Conservation (phyloP, 1,284 basidiomycete genomes). For the Gastroboletus turbinatus region DNA sequence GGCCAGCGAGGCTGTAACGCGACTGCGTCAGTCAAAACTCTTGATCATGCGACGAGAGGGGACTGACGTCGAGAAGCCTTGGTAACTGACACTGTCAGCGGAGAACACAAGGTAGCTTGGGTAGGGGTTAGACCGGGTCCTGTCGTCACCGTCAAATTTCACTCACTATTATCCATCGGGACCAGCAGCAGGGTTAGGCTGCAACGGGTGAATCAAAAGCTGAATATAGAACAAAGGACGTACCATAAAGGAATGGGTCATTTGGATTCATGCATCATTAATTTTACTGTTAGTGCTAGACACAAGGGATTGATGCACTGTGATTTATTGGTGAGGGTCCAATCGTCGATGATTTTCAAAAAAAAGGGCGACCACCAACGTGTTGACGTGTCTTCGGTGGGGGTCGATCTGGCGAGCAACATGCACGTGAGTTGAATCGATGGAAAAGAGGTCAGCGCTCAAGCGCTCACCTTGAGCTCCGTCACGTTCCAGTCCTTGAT, state of each 20-base stretch:
- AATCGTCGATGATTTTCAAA: too few species aligned
- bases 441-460: too few species aligned
- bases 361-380: too few species aligned
- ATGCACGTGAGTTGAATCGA: too few species aligned
- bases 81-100: slow-evolving; percentile 41
- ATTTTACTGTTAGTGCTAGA: too few species aligned
- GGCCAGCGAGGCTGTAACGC: slow-evolving; percentile 47
- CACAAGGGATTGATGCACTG: too few species aligned
- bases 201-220: background rate
- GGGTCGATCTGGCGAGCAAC: too few species aligned
- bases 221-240: background rate
- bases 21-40: slow-evolving; percentile 4
- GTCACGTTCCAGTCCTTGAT: too few species aligned
- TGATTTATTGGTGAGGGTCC: too few species aligned
- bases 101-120: slow-evolving; percentile 56
- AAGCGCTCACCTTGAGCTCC: too few species aligned
- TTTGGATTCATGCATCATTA: too few species aligned
- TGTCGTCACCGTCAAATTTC: background rate
- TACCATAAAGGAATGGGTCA: slow-evolving; percentile 42
- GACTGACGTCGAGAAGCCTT: slow-evolving; percentile 51
- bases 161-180: slow-evolving; percentile 29
- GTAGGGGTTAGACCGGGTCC: slow-evolving; percentile 4
- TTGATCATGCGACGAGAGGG: background rate
- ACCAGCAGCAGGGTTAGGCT: slow-evolving; percentile 21
- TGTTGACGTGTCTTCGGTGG: too few species aligned